Percentiles rank a stretch among this genome's conserved stretches.
Conservation (phyloP, 805 yeast genomes). For the Vanderwaltozyma verrucispora region DNA sequence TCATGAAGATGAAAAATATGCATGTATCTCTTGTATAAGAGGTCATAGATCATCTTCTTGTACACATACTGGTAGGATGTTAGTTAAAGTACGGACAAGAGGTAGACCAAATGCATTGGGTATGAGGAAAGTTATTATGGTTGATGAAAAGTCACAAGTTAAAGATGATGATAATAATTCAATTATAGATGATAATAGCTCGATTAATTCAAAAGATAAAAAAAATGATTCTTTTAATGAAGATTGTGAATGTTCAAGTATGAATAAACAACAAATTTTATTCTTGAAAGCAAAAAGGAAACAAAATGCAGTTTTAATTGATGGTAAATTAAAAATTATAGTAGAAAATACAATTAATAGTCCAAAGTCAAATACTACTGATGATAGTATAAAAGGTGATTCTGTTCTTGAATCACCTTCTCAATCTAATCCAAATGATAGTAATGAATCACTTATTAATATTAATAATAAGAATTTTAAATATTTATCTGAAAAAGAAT, state of each 20-base stretch:
- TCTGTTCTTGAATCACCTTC: too few relatives aligned
- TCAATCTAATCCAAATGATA: too few relatives aligned
- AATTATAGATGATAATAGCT: background rate
- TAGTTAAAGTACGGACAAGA: conserved; percentile 79
- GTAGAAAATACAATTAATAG: conserved; percentile 8
- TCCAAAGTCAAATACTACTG: background rate
- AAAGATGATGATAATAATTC: background rate
- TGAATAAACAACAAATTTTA: conserved; percentile 24
- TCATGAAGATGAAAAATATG: conserved; percentile 68
- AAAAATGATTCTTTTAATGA: conserved; percentile 1
- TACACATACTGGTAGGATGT: conserved; percentile 66
- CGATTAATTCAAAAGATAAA: background rate
- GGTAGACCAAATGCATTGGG: conserved; percentile 66
- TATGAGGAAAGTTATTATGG: conserved; percentile 27
- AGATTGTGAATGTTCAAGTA: conserved; percentile 10
- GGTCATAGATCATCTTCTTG: conserved; percentile 90
- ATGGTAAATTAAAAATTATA: conserved; percentile 23
- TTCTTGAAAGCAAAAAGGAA: conserved; percentile 19
- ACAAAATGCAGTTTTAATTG: conserved; percentile 20
- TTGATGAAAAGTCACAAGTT: conserved; percentile 22
- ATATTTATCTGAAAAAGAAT: conserved; percentile 23
- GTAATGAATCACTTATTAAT: too few relatives aligned
- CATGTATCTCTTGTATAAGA: conserved; percentile 79
- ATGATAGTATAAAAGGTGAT: background rate
- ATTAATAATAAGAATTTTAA: background rate